A percentile compares a stretch with the other conserved stretches of the same genome.
phyloP scores from a whole-genome alignment of 331 rosid genomes.

The Cucumis variabilis region DNA sequence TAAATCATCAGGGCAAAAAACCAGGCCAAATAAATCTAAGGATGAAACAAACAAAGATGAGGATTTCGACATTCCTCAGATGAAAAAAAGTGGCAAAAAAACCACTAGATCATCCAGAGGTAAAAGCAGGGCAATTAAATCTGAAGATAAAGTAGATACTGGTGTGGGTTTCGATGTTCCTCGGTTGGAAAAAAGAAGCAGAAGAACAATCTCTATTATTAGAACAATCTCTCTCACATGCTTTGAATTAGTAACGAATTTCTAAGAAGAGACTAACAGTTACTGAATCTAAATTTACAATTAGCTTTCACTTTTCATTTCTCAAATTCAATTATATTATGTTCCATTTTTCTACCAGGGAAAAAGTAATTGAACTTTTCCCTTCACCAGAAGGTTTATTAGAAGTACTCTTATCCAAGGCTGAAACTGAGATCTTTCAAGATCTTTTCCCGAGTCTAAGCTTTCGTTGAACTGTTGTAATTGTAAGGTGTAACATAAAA shows the following conservation, averaged over 20 bases:
- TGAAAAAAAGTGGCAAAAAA: conserved; percentile 33
- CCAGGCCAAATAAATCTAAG: not conserved
- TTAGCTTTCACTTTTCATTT: conserved; percentile 2
- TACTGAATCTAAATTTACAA: not conserved
- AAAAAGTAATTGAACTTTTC: not conserved
- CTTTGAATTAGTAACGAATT: not conserved
- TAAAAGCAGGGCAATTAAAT: not conserved
- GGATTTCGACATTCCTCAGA: not conserved
- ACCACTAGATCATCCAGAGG: conserved; percentile 14
- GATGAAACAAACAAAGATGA: not conserved
- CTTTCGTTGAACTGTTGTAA: conserved; percentile 9
- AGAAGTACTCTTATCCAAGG: not conserved
- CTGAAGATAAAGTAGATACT: not conserved
- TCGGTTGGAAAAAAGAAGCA: conserved; percentile 25
- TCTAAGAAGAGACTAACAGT: not conserved
- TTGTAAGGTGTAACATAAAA: not conserved
- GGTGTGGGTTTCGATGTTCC: not conserved
- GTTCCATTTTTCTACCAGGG: not conserved
- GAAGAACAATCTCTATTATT: conserved; percentile 12
- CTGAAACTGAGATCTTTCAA: not conserved
- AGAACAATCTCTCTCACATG: not conserved
- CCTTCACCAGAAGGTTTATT: not conserved
- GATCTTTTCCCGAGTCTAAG: not conserved
- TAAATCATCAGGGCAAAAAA: conserved; percentile 7
- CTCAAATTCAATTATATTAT: not conserved